Base-by-base conservation (phyloP, 78 protist species). In the Reticulomyxa filosa region DNA sequence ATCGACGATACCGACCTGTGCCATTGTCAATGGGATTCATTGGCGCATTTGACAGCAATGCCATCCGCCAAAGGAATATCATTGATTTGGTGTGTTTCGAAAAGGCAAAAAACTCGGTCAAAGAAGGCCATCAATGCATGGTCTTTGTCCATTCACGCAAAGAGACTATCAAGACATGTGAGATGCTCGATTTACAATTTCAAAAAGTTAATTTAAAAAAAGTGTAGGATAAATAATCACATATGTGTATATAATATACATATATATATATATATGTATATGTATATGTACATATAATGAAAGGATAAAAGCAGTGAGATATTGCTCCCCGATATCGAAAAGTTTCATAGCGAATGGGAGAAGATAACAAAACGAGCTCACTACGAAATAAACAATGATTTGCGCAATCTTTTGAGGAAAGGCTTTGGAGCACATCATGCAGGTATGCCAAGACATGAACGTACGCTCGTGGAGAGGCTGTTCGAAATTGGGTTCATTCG, bases 81-180 rank as follows among this genome's bases (percentile, higher is more conserved):
- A 56, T 56, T 25, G 1, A 2, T 36, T 2, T 0, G 2, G 1
- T 35, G 1, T 20, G 33, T 5, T 23, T 42, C 67, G 29, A 62
- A 25, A 1, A 2, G 46, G 6, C 62, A 25, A 2, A 23, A 5
- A 4, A 29, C 1, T 20, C 62, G 42, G 35, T 22, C 2, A 4
- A 2, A 22, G 62, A 25, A 26, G 62, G 35, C 66, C 22, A 3
- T 34, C 96, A 87, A 71, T 87, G 83, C 26, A 75, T 93, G 87
- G 80, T 95, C 3, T 95, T 95, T 63, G 96, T 90, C 34, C 99
- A 95, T 76, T 63, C 92, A 11, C 74, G 99, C 26, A 80, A 74
- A 33, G 94, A 81, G 23, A 94, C 99, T 23, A 56, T 42, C 38
- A 79, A 90, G 3, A 96, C 92, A 0, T 63, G 59, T 37, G 37